Conservation (phyloP, 257 asterid genomes). For the Solanum tacnaense region DNA sequence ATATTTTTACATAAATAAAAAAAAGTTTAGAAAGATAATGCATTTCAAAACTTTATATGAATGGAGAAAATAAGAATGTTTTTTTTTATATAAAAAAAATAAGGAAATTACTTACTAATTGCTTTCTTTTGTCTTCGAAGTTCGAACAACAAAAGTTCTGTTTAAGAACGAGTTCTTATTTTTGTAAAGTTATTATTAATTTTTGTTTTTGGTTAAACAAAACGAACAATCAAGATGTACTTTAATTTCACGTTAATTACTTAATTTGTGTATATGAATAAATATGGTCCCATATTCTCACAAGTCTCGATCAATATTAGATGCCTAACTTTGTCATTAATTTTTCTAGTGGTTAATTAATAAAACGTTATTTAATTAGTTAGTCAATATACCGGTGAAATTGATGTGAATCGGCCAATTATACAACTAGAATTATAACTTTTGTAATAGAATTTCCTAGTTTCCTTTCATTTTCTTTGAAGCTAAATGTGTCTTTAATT, state of each 20-base stretch:
- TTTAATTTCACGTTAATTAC: neutral
- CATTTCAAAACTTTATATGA: neutral
- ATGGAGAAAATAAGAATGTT: neutral
- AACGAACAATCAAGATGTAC: neutral
- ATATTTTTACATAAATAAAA: neutral
- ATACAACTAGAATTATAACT: neutral
- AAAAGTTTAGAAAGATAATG: neutral
- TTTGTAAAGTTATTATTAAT: neutral
- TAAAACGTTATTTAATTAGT: neutral
- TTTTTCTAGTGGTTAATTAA: neutral
- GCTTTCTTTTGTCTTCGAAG: neutral
- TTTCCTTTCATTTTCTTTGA: conserved; percentile 1
- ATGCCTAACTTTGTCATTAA: neutral
- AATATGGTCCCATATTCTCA: neutral
- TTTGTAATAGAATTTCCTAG: neutral
- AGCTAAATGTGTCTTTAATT: neutral
- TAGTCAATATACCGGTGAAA: neutral
- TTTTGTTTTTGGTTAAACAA: neutral
- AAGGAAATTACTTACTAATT: neutral
- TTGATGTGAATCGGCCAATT: neutral
- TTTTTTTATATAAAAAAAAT: neutral
- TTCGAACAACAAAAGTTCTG: neutral
- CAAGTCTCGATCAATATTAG: neutral
- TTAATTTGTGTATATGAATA: neutral
- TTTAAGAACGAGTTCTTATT: neutral